phyloP scores from a whole-genome alignment of 2,329 filamentous ascomycete genomes.

The Calonectria honghensis region DNA sequence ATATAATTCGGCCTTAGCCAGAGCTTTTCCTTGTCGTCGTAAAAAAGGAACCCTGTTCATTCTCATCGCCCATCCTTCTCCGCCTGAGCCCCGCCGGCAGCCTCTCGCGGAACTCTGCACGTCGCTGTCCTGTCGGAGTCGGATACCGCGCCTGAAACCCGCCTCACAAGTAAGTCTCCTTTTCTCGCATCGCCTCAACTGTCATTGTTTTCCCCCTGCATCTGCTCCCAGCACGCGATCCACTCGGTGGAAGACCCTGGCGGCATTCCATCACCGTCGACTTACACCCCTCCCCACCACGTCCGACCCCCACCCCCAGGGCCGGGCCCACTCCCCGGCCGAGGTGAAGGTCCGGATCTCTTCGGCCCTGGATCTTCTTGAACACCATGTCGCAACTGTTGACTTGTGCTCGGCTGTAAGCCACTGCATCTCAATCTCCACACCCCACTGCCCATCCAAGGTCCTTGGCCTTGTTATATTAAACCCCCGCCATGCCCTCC shows the following conservation, averaged over 20 bases:
- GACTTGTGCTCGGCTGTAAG: conserved; percentile 47
- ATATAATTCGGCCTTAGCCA: conserved; percentile 22
- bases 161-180: conserved; percentile 48
- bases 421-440: conserved; percentile 39
- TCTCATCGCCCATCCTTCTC: conserved; percentile 41
- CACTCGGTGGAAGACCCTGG: conserved; percentile 48
- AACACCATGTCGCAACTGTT: conserved; percentile 29
- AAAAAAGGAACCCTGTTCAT: neutral
- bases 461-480: conserved; percentile 49
- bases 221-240: conserved; percentile 42
- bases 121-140: conserved; percentile 44
- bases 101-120: conserved; percentile 36
- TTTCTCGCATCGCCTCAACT: conserved; percentile 36
- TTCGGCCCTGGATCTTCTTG: conserved; percentile 51
- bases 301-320: conserved; percentile 43
- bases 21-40: conserved; percentile 24
- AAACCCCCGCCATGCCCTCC: conserved; percentile 46
- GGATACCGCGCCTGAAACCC: conserved; percentile 42
- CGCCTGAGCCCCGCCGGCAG: conserved; percentile 26
- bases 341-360: conserved; percentile 53
- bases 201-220: conserved; percentile 39
- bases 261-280: conserved; percentile 50
- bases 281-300: conserved; percentile 44
- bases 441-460: conserved; percentile 33
- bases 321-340: conserved; percentile 49